Percentiles rank a stretch among this genome's conserved stretches.
Evolutionary conservation across 2,329 filamentous ascomycete genomes (phyloP).

Genomic region (Clonostachys rhizophaga): DNA sequence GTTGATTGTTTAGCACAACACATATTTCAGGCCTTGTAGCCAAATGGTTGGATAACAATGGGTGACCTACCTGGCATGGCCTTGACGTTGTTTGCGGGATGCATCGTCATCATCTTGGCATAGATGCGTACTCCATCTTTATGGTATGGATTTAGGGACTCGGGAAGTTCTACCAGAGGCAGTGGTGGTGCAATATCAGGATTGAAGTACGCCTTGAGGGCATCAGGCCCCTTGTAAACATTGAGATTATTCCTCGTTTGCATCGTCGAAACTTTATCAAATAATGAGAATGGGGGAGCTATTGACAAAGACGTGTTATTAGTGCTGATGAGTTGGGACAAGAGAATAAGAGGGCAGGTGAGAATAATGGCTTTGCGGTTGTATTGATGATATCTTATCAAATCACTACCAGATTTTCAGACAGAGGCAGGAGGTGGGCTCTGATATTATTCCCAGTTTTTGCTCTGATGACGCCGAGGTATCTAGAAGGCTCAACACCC

Average conservation of each 20-base stretch:
- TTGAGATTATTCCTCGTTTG: conserved; percentile 28
- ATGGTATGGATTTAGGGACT: conserved; percentile 14
- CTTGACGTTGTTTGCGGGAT: conserved; percentile 62
- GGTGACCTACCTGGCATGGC: conserved; percentile 45
- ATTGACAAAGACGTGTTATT: no score
- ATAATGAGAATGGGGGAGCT: no score
- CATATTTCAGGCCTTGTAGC: background rate
- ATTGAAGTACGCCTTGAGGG: conserved; percentile 33
- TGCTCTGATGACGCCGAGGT: no score
- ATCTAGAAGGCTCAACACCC: no score
- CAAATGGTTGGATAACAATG: conserved; percentile 23
- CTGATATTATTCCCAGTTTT: no score
- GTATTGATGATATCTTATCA: no score
- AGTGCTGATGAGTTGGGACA: no score
- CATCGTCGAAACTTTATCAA: background rate
- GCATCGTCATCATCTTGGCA: conserved; percentile 56
- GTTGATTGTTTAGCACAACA: conserved; percentile 9
- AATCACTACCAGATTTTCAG: no score
- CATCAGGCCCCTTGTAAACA: conserved; percentile 52
- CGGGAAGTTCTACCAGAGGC: conserved; percentile 57
- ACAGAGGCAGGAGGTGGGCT: no score
- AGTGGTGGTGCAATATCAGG: conserved; percentile 36
- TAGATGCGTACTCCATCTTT: conserved; percentile 5
- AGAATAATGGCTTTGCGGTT: no score
- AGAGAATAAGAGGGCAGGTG: no score